Percentiles rank a stretch among this genome's conserved stretches.
phyloP scores from a whole-genome alignment of 2,329 filamentous ascomycete genomes.

The Ophiostoma ips region DNA sequence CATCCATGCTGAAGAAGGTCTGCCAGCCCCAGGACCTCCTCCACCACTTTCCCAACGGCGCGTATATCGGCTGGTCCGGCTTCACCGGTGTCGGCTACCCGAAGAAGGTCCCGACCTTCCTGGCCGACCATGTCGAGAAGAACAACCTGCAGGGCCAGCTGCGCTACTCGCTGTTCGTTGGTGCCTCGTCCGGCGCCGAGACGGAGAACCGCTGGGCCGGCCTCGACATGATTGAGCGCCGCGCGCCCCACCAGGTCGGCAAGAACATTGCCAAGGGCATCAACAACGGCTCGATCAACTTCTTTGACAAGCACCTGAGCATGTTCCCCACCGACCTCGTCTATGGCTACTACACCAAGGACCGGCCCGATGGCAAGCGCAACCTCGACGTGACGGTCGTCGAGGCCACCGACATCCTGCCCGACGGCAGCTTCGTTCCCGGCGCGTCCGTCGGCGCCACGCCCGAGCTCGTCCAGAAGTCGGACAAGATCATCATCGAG shows the following conservation, averaged over 20 bases:
- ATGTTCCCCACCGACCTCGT: constrained; percentile 85
- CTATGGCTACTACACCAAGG: constrained; percentile 75
- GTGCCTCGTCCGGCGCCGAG: constrained; percentile 77
- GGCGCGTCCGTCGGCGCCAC: constrained; percentile 76
- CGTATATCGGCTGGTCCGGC: constrained; percentile 84
- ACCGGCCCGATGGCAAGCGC: constrained; percentile 57
- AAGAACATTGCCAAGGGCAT: constrained; percentile 85
- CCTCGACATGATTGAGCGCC: constrained; percentile 78
- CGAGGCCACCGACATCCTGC: constrained; percentile 74
- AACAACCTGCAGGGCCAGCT: constrained; percentile 73
- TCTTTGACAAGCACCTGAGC: constrained; percentile 86
- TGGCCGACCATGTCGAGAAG: constrained; percentile 81
- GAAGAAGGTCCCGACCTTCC: constrained; percentile 70
- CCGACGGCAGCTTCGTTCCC: constrained; percentile 78
- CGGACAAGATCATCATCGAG: constrained; percentile 87
- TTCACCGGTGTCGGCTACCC: constrained; percentile 86
- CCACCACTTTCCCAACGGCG: constrained; percentile 65
- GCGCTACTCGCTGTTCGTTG: constrained; percentile 77
- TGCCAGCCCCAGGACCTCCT: constrained; percentile 67
- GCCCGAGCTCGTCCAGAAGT: constrained; percentile 78
- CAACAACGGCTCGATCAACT: constrained; percentile 76
- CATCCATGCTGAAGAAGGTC: constrained; percentile 68
- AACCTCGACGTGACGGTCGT: constrained; percentile 73
- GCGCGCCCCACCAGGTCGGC: constrained; percentile 76
- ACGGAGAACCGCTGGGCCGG: constrained; percentile 87